These are phyloP conservation scores for Pichia sp. DNA, from an alignment of 1,139 yeast species.

Conservation along the genomic window DNA sequence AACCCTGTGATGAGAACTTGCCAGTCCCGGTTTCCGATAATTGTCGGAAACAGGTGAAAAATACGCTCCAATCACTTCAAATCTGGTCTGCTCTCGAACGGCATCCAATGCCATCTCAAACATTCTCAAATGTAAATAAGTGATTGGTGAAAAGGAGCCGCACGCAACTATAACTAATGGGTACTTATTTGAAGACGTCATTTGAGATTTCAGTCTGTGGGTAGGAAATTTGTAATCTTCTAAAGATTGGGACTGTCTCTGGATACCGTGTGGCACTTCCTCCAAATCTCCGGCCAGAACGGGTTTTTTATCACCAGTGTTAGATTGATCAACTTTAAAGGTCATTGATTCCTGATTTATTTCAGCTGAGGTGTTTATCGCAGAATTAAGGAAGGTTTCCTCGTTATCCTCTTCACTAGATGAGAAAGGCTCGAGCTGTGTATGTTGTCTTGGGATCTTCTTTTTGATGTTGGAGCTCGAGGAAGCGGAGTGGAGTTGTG, in stretches of 20 bases:
- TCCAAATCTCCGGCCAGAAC: slow-evolving; percentile 42
- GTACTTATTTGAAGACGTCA: slow-evolving; percentile 68
- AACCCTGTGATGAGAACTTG: slow-evolving; percentile 82
- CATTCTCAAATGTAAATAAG: slow-evolving; percentile 91
- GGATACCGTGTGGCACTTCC: slow-evolving; percentile 92
- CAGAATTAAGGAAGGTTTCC: neutral
- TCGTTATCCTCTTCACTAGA: slow-evolving; percentile 26
- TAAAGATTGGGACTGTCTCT: slow-evolving; percentile 69
- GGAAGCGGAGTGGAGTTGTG: neutral
- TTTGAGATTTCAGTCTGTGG: slow-evolving; percentile 67
- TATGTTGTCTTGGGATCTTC: slow-evolving; percentile 35
- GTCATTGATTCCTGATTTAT: neutral
- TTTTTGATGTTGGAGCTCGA: neutral
- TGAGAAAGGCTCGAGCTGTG: slow-evolving; percentile 38
- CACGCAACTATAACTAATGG: slow-evolving; percentile 96
- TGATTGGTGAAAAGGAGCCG: slow-evolving; percentile 94
- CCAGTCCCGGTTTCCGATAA: slow-evolving; percentile 88
- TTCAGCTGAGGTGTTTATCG: neutral
- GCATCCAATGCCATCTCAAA: slow-evolving; percentile 95
- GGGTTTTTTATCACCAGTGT: slow-evolving; percentile 51
- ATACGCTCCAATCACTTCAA: slow-evolving; percentile 94
- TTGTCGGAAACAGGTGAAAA: slow-evolving; percentile 97
- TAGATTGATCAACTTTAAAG: slow-evolving; percentile 45
- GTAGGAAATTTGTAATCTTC: slow-evolving; percentile 73
- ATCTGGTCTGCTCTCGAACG: slow-evolving; percentile 84